Base-by-base conservation (phyloP, 768 basidiomycete genomes). In the Pleurotus pulmonarius region DNA sequence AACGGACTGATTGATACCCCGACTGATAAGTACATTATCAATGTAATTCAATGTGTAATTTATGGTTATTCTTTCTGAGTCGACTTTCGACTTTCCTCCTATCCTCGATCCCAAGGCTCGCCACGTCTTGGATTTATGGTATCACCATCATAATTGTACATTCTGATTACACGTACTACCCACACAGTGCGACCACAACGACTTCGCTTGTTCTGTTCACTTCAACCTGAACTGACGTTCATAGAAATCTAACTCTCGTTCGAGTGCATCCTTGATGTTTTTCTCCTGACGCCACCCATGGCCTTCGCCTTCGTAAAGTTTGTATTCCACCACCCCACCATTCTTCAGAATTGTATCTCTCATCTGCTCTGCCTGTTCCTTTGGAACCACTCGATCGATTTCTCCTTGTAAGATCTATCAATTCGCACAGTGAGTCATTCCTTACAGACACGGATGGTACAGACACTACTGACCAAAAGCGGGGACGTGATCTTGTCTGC, bases 321-420 rank as follows among this genome's bases (percentile, higher is more conserved):
- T 74, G 59, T 85, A 83, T 61, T 87, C 81, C 18, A 85, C 80
- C 9, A 73, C 63, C 0, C 84, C 85, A 2, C 78, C 77, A 0
- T 73, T 71, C 49, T 74, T 69, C 52, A 74, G 69, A 59, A 88
- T 80, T 55, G 69, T 76, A 12, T 82, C 71, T 39, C 82, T 78
- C 49, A 90, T 87, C 11, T 66, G 65, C 56, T 81, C 75, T 0
- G 88, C 79, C 63, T 92, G 89, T 15, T 74, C 77, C 3, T 84
- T 86, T 0, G 83, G 88, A 0, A 92, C 90, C 29, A 89, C 77
- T 58, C 69, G 72, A 66, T 89, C 87, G 0, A 74, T 65, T 1
- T 77, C 72, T 6, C 88, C 88, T 71, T 91, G 88, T n/a, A 90
- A 69, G 18, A 89, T 80, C 88, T 89, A 55, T 22, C 2, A 13